A percentile compares a stretch with the other conserved stretches of the same genome.
phyloP scores from a whole-genome alignment of 1,284 basidiomycete species.

The Ustilago curta region DNA sequence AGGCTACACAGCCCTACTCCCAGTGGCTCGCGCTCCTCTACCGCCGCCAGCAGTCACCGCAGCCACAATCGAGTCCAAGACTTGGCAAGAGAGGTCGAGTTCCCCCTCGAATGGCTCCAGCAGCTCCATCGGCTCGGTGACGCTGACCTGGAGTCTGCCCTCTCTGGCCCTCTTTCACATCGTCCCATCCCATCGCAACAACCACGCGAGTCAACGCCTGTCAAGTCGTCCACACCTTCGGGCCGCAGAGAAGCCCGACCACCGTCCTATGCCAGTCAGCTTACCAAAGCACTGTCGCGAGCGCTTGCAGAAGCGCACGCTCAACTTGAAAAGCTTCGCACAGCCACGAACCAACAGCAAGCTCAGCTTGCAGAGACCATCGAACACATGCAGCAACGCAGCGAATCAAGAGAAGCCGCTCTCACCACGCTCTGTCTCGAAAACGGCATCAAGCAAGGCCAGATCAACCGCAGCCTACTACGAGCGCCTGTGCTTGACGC shows the following conservation, averaged over 20 bases:
- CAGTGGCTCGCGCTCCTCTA: slow-evolving; percentile 15
- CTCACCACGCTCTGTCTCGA: slow-evolving; percentile 48
- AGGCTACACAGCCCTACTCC: slow-evolving; percentile 23
- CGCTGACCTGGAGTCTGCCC: slow-evolving; percentile 29
- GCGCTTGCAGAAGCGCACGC: slow-evolving; percentile 34
- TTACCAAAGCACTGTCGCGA: slow-evolving; percentile 36
- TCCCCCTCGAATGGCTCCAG: slow-evolving; percentile 39
- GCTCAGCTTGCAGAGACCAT: slow-evolving; percentile 28
- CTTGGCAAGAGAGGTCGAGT: slow-evolving; percentile 34
- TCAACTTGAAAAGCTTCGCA: slow-evolving; percentile 27
- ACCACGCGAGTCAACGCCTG: slow-evolving; percentile 41
- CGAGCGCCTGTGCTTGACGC: slow-evolving; percentile 51
- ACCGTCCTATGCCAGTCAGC: slow-evolving; percentile 29
- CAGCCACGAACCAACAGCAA: slow-evolving; percentile 14
- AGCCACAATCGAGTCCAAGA: slow-evolving; percentile 19
- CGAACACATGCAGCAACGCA: slow-evolving; percentile 41
- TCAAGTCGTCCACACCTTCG: slow-evolving; percentile 24
- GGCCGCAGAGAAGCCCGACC: slow-evolving; percentile 5
- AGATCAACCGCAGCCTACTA: slow-evolving; percentile 50
- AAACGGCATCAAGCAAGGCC: slow-evolving; percentile 55
- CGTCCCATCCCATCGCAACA: slow-evolving; percentile 22
- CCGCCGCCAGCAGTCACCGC: not conserved
- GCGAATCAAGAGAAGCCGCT: slow-evolving; percentile 47
- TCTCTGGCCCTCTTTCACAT: slow-evolving; percentile 42
- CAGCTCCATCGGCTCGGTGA: slow-evolving; percentile 37